These are phyloP conservation scores for Metschnikowia koreensis DNA, from an alignment of 805 yeast species.

Conservation along the genomic window DNA sequence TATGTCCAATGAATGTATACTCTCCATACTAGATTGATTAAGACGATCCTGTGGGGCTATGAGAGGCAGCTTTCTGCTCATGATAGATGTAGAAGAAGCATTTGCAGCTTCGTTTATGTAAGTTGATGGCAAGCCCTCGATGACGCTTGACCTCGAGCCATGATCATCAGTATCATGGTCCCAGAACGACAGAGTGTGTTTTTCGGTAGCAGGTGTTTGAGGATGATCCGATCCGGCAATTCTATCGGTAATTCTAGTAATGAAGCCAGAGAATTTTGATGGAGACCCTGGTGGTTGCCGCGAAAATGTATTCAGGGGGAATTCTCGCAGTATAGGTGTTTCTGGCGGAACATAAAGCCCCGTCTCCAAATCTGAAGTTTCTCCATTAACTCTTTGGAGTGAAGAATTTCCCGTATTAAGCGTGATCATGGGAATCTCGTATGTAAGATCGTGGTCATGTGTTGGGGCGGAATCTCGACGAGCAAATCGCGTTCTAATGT, in stretches of 20 bases:
- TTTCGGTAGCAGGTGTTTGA: conserved; percentile 12
- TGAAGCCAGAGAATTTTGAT: conserved; percentile 13
- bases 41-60: background rate
- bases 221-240: conserved; percentile 17
- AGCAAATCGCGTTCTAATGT: background rate
- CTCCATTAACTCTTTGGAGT: background rate
- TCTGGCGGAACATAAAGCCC: conserved; percentile 6
- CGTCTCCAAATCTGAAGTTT: conserved; percentile 8
- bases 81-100: conserved; percentile 2
- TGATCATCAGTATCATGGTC: conserved; percentile 1
- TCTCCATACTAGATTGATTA: conserved; percentile 4
- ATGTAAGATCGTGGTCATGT: conserved; percentile 8
- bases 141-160: conserved; percentile 1
- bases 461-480: background rate
- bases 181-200: conserved; percentile 6
- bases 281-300: conserved; percentile 10
- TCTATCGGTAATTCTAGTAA: conserved; percentile 16
- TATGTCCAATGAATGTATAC: conserved; percentile 3
- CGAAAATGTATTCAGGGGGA: conserved; percentile 1
- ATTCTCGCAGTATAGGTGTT: conserved; percentile 6
- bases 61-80: conserved; percentile 3
- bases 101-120: background rate
- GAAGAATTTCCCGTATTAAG: conserved; percentile 5
- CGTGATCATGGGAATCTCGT: conserved; percentile 19
- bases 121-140: background rate